Evolutionary conservation across 352 stramenopile genomes (phyloP).

Genomic region (Phytophthora agathidicida): DNA sequence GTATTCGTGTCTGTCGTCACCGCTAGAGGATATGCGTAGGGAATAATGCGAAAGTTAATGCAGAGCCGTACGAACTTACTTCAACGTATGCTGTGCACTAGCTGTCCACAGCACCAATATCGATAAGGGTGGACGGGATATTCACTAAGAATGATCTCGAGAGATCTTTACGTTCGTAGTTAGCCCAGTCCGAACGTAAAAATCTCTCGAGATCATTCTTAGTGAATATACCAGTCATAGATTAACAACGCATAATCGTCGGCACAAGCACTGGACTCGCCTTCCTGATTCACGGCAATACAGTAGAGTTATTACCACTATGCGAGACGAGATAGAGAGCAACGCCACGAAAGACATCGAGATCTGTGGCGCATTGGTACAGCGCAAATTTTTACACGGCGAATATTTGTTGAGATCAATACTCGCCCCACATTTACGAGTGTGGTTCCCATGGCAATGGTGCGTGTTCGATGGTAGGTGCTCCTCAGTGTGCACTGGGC

Average conservation of each 20-base stretch:
- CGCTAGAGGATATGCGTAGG: constrained; percentile 6
- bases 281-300: too few species aligned
- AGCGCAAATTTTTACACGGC: constrained; percentile 11
- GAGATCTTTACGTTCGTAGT: too few species aligned
- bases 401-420: constrained; percentile 11
- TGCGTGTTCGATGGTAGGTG: constrained; percentile 2
- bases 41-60: not conserved
- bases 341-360: too few species aligned
- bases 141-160: too few species aligned
- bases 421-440: too few species aligned
- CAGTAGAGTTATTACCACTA: too few species aligned
- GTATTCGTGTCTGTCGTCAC: constrained; percentile 21
- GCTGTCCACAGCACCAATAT: not conserved
- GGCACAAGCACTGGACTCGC: not conserved
- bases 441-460: not conserved
- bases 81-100: not conserved
- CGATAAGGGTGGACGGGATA: not conserved
- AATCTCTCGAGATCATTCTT: too few species aligned
- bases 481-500: not conserved
- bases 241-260: constrained; percentile 2
- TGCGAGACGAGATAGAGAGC: too few species aligned
- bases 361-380: too few species aligned
- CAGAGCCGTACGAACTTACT: constrained; percentile 19
- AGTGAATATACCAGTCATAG: too few species aligned
- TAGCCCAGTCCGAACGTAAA: too few species aligned